These are phyloP conservation scores for Chlamydomonas sp. DNA, from an alignment of 139 green algal genomes.

Conservation along the genomic window DNA sequence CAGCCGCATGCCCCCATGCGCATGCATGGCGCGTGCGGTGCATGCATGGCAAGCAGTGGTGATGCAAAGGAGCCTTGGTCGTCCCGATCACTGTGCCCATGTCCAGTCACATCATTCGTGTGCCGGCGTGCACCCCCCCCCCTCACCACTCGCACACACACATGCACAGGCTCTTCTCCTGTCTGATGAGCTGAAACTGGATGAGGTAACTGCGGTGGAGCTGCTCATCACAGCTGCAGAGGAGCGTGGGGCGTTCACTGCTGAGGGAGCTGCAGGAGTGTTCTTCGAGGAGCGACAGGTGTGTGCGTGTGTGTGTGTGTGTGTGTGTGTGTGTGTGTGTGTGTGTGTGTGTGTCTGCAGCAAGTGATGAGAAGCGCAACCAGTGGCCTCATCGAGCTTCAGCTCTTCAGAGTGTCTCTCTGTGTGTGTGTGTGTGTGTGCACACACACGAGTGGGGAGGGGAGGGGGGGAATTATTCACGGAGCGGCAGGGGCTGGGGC, in stretches of 20 bases:
- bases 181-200: constrained; percentile 53
- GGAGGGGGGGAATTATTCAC: too few species aligned
- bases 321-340: neutral
- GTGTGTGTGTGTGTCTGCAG: too few species aligned
- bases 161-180: constrained; percentile 45
- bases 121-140: neutral
- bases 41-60: neutral
- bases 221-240: constrained; percentile 48
- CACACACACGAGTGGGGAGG: too few species aligned
- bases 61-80: neutral
- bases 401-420: too few species aligned
- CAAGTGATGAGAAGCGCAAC: too few species aligned
- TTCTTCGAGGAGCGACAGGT: constrained; percentile 54
- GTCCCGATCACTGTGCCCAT: neutral
- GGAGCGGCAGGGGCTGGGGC: too few species aligned
- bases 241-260: constrained; percentile 32
- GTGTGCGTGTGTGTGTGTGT: neutral
- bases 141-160: neutral
- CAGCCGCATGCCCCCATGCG: neutral
- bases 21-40: neutral
- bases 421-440: too few species aligned
- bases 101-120: neutral
- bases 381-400: too few species aligned
- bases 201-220: constrained; percentile 56
- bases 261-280: constrained; percentile 45